Evolutionary conservation across 169 alveolate genomes (phyloP).

Genomic region (Cryptosporidium felis): DNA sequence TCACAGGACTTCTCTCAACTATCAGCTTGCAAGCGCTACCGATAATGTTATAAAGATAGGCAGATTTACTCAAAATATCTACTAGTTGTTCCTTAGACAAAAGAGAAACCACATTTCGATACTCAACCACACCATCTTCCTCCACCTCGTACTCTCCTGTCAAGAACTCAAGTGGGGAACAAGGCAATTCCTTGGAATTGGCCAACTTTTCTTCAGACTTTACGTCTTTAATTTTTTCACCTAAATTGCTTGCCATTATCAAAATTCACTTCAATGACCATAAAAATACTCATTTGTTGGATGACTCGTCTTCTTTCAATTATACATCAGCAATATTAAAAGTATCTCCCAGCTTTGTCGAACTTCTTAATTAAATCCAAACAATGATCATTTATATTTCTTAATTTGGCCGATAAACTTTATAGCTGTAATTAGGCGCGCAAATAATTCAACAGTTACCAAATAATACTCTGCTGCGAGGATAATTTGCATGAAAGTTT

Average conservation of each 20-base stretch:
- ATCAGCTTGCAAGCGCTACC: constrained; percentile 76
- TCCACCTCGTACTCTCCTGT: constrained; percentile 56
- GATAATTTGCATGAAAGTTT: constrained; percentile 38
- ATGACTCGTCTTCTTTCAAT: background rate
- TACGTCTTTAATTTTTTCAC: constrained; percentile 12
- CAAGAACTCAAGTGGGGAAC: constrained; percentile 26
- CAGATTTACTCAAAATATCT: constrained; percentile 77
- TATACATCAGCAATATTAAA: constrained; percentile 21
- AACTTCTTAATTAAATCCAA: constrained; percentile 19
- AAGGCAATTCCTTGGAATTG: background rate
- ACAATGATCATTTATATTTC: constrained; percentile 12
- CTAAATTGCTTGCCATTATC: constrained; percentile 4
- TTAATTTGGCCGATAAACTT: background rate
- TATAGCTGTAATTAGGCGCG: constrained; percentile 26
- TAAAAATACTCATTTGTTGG: constrained; percentile 44
- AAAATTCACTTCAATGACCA: background rate
- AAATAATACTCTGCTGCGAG: constrained; percentile 44
- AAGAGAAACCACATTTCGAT: constrained; percentile 73
- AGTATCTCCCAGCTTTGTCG: background rate
- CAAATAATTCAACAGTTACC: background rate
- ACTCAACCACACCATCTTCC: constrained; percentile 23
- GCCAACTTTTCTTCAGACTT: background rate
- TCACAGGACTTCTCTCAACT: constrained; percentile 77
- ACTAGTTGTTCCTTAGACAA: constrained; percentile 80
- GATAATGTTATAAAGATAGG: constrained; percentile 73